phyloP scores from a whole-genome alignment of 331 rosid species.

The Cydonia oblonga region DNA sequence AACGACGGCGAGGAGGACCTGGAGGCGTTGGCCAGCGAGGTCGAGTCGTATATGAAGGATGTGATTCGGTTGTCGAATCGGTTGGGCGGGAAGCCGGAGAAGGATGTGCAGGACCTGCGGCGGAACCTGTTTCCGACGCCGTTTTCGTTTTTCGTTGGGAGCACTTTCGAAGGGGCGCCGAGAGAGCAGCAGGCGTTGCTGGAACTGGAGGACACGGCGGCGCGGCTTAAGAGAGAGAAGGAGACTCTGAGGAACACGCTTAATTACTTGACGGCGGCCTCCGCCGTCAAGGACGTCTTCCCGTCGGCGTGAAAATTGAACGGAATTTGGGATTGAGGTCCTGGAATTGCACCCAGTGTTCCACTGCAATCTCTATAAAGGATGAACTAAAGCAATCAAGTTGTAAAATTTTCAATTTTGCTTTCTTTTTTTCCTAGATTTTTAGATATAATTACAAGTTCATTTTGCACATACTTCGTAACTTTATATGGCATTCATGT shows the following conservation, averaged over 20 bases:
- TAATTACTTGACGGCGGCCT: slow-evolving; percentile 87
- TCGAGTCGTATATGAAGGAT: slow-evolving; percentile 81
- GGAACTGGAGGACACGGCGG: slow-evolving; percentile 84
- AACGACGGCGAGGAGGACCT: slow-evolving; percentile 48
- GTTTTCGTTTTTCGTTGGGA: slow-evolving; percentile 90
- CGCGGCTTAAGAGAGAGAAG: slow-evolving; percentile 78
- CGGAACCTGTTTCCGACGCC: slow-evolving; percentile 88
- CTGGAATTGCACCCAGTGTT: neutral
- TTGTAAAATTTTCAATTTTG: neutral
- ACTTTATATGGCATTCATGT: neutral
- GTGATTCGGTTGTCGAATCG: slow-evolving; percentile 86
- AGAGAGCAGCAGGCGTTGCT: slow-evolving; percentile 94
- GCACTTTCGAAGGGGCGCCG: slow-evolving; percentile 97
- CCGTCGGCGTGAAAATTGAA: slow-evolving; percentile 33
- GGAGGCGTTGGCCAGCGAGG: slow-evolving; percentile 61
- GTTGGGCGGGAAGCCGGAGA: slow-evolving; percentile 85
- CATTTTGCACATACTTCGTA: neutral
- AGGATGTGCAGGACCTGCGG: slow-evolving; percentile 78
- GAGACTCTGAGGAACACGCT: slow-evolving; percentile 86
- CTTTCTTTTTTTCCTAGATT: neutral
- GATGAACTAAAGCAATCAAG: neutral
- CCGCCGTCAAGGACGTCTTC: slow-evolving; percentile 93
- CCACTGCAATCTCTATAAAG: neutral
- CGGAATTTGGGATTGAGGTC: slow-evolving; percentile 1
- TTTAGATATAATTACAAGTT: neutral